Base-by-base conservation (phyloP, 2,329 filamentous ascomycete species). In the Fusarium napiforme region DNA sequence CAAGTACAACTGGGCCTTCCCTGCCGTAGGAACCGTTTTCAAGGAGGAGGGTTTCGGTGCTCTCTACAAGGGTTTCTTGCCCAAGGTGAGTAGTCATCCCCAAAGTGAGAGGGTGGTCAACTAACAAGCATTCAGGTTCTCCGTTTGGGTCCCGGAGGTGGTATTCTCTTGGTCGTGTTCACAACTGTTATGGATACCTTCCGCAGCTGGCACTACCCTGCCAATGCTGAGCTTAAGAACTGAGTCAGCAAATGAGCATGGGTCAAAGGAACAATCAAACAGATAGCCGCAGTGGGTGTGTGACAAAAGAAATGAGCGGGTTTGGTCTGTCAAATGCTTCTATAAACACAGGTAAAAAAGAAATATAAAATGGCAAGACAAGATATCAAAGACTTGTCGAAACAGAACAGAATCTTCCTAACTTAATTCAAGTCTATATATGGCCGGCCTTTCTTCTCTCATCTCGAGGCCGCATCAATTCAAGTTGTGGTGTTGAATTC, bases 1-100 rank as follows among this genome's bases (percentile, higher is more conserved):
- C 80, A 99, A 99, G 89, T 99, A 99, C 87, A 98, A 98, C 89
- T 99, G 96, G 96, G 96, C 96, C 37, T 97, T 92, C 90, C 93
- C 94, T 52, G 91, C 94, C 28, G 87, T 98, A 57, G 92, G 89
- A 64, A 96, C 93, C 12, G 94, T 99, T 69, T 91, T 94, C 84
- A 94, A 90, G 85, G 96, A 99, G 85, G 96, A 99, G 84, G 96
- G 96, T 9, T 96, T 97, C 81, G 85, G 84, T 53, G 96, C 96
- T 43, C 87, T 99, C 68, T 99, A 99, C 89, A 99, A 98, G 89
- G 96, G 96, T 21, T 99, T 99, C 88, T 80, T 96, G 72, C 96
- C 96, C 76, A 99, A 99, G 90, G 96, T 98, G 87, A 93, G 84
- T 82, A 93, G 74, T 91, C 15, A 9, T 19, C 9, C 34, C 12